These are phyloP conservation scores for Candida hungchunana DNA, from an alignment of 805 yeast species.

Conservation along the genomic window DNA sequence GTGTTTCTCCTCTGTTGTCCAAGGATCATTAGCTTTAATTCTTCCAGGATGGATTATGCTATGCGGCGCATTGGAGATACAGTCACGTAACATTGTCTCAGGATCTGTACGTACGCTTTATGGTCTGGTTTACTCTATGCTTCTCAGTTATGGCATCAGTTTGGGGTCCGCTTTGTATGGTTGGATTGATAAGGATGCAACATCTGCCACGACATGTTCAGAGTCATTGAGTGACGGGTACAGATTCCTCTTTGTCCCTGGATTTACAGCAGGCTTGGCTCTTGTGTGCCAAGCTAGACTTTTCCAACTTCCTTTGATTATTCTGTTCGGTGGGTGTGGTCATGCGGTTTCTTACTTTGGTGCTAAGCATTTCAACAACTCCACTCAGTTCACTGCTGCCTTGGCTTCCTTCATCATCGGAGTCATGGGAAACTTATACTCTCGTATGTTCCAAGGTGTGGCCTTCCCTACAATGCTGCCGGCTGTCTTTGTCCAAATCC, in stretches of 20 bases:
- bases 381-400: slow-evolving; percentile 84
- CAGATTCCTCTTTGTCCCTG: slow-evolving; percentile 74
- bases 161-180: slow-evolving; percentile 91
- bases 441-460: slow-evolving; percentile 82
- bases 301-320: slow-evolving; percentile 83
- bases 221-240: slow-evolving; percentile 53
- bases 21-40: slow-evolving; percentile 85
- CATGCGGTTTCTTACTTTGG: slow-evolving; percentile 81
- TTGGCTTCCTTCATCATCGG: slow-evolving; percentile 92
- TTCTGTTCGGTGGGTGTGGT: slow-evolving; percentile 70
- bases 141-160: slow-evolving; percentile 90
- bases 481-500: slow-evolving; percentile 91
- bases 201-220: slow-evolving; percentile 54
- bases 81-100: slow-evolving; percentile 87
- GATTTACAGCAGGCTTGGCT: slow-evolving; percentile 58
- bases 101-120: slow-evolving; percentile 96
- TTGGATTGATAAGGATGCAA: slow-evolving; percentile 83
- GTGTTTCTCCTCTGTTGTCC: slow-evolving; percentile 88
- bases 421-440: slow-evolving; percentile 79
- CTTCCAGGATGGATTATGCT: slow-evolving; percentile 91
- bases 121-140: slow-evolving; percentile 86
- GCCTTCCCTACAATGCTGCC: slow-evolving; percentile 97
- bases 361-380: slow-evolving; percentile 61
- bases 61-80: slow-evolving; percentile 87
- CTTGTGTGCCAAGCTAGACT: slow-evolving; percentile 80